Evolutionary conservation across 1,284 basidiomycete genomes (phyloP).

Genomic region (Sanghuangporus sanghuang): DNA sequence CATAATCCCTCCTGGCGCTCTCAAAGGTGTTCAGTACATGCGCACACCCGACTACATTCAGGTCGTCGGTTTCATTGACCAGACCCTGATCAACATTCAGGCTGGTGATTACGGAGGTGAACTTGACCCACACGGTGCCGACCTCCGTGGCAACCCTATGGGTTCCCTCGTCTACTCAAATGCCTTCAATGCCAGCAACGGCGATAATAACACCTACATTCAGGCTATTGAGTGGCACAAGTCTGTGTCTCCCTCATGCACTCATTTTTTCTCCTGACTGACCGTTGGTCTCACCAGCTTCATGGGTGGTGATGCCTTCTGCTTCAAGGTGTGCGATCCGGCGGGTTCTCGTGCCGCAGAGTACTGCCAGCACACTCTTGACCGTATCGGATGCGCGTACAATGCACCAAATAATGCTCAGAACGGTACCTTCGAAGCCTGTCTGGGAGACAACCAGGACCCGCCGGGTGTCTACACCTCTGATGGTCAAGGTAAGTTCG

Average conservation of each 20-base stretch:
- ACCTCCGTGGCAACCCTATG: conserved; percentile 48
- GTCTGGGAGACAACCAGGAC: conserved; percentile 59
- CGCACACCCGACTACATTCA: conserved; percentile 63
- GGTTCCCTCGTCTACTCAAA: conserved; percentile 52
- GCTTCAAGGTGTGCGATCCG: conserved; percentile 62
- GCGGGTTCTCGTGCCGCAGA: conserved; percentile 40
- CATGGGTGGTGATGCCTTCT: conserved; percentile 52
- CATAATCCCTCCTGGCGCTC: conserved; percentile 54
- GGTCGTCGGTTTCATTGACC: conserved; percentile 58
- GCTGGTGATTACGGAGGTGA: conserved; percentile 62
- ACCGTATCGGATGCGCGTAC: conserved; percentile 65
- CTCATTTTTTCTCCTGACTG: background rate
- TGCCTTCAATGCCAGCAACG: conserved; percentile 37
- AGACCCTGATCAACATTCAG: conserved; percentile 49
- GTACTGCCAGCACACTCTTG: conserved; percentile 59
- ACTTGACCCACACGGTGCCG: conserved; percentile 58
- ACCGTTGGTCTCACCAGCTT: conserved; percentile 36
- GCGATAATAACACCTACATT: conserved; percentile 36
- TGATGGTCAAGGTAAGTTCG: conserved; percentile 28
- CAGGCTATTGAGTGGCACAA: conserved; percentile 60
- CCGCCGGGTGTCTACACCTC: conserved; percentile 50
- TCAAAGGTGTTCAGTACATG: conserved; percentile 63
- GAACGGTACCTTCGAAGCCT: conserved; percentile 52
- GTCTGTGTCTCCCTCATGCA: conserved; percentile 29
- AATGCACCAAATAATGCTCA: conserved; percentile 62